Evolutionary conservation across 2,329 filamentous ascomycete species (phyloP).

Genomic region (Fusarium keratoplasticum): DNA sequence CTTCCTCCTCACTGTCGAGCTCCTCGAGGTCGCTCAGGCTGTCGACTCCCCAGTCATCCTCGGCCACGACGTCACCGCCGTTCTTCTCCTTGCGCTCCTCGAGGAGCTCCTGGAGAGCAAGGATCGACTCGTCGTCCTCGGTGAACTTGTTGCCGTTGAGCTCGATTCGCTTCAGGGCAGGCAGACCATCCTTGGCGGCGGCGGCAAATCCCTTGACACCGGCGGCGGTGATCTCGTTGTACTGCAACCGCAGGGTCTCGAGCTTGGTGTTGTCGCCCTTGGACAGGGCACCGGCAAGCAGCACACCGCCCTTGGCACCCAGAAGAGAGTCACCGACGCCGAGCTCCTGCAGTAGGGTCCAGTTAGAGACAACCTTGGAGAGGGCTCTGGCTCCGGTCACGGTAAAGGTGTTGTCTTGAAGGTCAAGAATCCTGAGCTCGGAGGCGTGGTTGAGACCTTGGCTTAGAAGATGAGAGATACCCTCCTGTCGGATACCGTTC

Average conservation of each 20-base stretch:
- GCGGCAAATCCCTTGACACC: constrained; percentile 78
- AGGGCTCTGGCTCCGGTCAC: constrained; percentile 81
- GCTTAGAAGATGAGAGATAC: constrained; percentile 83
- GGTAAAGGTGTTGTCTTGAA: constrained; percentile 99
- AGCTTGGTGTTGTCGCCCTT: constrained; percentile 83
- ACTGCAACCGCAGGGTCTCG: constrained; percentile 86
- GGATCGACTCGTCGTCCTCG: constrained; percentile 82
- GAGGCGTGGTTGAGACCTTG: constrained; percentile 80
- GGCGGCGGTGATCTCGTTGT: constrained; percentile 89
- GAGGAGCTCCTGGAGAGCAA: constrained; percentile 76
- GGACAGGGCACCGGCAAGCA: constrained; percentile 78
- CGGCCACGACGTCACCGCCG: constrained; percentile 73
- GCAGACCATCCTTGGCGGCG: constrained; percentile 76
- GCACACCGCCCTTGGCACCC: constrained; percentile 78
- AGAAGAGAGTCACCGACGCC: constrained; percentile 91
- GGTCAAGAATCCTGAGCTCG: constrained; percentile 80
- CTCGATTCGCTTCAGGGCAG: constrained; percentile 85
- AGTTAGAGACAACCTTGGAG: constrained; percentile 77
- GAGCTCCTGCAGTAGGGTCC: constrained; percentile 82
- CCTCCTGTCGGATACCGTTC: constrained; percentile 95
- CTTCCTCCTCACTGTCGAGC: constrained; percentile 75
- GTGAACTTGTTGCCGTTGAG: constrained; percentile 96
- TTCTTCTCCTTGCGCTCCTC: constrained; percentile 82
- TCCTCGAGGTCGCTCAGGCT: constrained; percentile 88
- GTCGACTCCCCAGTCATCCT: constrained; percentile 88